phyloP scores from a whole-genome alignment of 371 early-diverging fungal genomes.

The Actinomucor elegans region DNA sequence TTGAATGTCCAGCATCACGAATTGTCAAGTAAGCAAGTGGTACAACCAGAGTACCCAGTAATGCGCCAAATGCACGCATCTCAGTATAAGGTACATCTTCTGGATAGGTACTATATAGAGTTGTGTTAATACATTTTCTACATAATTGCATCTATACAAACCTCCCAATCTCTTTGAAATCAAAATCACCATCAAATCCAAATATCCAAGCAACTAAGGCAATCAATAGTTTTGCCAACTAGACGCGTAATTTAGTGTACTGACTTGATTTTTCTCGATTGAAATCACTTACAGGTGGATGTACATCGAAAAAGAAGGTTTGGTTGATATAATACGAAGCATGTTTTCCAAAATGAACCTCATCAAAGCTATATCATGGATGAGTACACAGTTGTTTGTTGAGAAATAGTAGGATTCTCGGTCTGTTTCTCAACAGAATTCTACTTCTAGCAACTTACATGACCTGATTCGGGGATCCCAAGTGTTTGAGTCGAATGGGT shows the following conservation, averaged over 20 bases:
- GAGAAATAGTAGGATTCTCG: background rate
- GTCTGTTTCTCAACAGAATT: too few relatives aligned
- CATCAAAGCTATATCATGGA: conserved; percentile 71
- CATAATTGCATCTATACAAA: conserved; percentile 32
- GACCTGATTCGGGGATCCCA: conserved; percentile 21
- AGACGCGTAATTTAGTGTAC: too few relatives aligned
- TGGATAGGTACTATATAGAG: conserved; percentile 27
- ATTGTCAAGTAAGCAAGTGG: conserved; percentile 84
- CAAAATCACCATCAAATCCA: conserved; percentile 88
- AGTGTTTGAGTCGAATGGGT: conserved; percentile 19
- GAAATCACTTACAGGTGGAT: conserved; percentile 43
- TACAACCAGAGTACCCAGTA: conserved; percentile 73
- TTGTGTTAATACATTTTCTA: background rate
- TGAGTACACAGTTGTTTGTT: background rate
- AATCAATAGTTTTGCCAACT: conserved; percentile 92
- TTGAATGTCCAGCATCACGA: conserved; percentile 71
- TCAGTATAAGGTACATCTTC: conserved; percentile 79
- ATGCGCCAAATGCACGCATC: conserved; percentile 78
- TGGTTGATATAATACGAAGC: conserved; percentile 92
- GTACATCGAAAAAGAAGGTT: conserved; percentile 97
- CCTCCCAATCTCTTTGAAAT: conserved; percentile 85
- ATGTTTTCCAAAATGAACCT: conserved; percentile 99
- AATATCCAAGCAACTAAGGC: conserved; percentile 72
- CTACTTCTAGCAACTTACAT: conserved; percentile 15
- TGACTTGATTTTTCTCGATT: too few relatives aligned